These are phyloP conservation scores for Pythium aquatile DNA, from an alignment of 352 stramenopile species.

Conservation along the genomic window DNA sequence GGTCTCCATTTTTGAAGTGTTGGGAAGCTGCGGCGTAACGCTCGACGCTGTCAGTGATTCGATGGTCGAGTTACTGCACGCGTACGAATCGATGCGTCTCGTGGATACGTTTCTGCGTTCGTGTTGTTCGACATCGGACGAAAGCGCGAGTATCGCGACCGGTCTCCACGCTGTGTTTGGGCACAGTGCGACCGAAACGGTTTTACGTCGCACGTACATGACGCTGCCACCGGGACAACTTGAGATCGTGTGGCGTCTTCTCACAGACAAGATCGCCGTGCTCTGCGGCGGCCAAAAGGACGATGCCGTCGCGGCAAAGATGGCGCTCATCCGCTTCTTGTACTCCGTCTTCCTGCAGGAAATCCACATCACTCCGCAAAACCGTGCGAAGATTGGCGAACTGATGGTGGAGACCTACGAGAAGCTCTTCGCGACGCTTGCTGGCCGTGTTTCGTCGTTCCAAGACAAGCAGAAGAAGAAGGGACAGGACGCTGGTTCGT, in stretches of 20 bases:
- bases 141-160: slow-evolving; percentile 17
- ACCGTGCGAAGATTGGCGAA: slow-evolving; percentile 53
- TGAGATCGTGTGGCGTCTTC: slow-evolving; percentile 70
- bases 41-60: slow-evolving; percentile 30
- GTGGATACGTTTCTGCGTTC: slow-evolving; percentile 60
- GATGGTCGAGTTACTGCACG: slow-evolving; percentile 59
- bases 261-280: slow-evolving; percentile 51
- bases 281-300: slow-evolving; percentile 13
- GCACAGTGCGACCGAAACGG: slow-evolving; percentile 39
- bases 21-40: slow-evolving; percentile 32
- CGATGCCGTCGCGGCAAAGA: slow-evolving; percentile 16
- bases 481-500: background rate
- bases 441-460: slow-evolving; percentile 7
- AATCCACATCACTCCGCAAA: slow-evolving; percentile 77
- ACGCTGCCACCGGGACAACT: slow-evolving; percentile 74
- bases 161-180: slow-evolving; percentile 57
- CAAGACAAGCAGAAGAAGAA: slow-evolving; percentile 18
- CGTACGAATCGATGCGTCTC: slow-evolving; percentile 85
- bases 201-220: slow-evolving; percentile 68
- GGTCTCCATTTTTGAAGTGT: slow-evolving; percentile 55
- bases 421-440: slow-evolving; percentile 35
- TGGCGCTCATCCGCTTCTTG: slow-evolving; percentile 64
- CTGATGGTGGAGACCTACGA: slow-evolving; percentile 56
- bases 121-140: slow-evolving; percentile 29
- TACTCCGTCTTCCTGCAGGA: slow-evolving; percentile 80